Conservation (phyloP, 805 yeast genomes). For the Starmerella vaccinii region DNA sequence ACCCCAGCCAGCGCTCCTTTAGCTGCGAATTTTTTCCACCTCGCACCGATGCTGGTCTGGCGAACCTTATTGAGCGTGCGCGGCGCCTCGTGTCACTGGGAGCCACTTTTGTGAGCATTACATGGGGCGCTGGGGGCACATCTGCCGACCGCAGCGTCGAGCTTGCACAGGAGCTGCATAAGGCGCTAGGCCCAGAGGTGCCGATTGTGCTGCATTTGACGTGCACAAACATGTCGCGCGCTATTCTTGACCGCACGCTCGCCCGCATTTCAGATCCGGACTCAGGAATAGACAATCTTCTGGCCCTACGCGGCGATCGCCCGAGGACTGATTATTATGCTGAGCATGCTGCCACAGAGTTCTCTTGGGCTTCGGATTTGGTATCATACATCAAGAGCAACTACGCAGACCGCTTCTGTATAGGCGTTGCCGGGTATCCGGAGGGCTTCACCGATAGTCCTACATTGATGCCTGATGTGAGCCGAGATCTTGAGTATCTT, state of each 20-base stretch:
- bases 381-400: conserved; percentile 60
- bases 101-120: conserved; percentile 81
- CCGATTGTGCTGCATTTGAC: conserved; percentile 92
- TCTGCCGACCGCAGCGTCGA: conserved; percentile 79
- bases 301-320: conserved; percentile 94
- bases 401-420: conserved; percentile 73
- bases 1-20: conserved; percentile 50
- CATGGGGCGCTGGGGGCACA: conserved; percentile 99
- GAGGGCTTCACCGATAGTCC: conserved; percentile 94
- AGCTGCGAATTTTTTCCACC: conserved; percentile 98
- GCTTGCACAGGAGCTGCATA: conserved; percentile 65
- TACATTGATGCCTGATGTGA: conserved; percentile 54
- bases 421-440: conserved; percentile 97
- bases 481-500: conserved; percentile 64
- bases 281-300: conserved; percentile 75
- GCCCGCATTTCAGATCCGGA: conserved; percentile 44
- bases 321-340: conserved; percentile 53
- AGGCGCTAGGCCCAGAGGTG: conserved; percentile 49
- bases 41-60: conserved; percentile 67
- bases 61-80: conserved; percentile 76
- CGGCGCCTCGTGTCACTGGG: conserved; percentile 79
- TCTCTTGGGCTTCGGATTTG: conserved; percentile 60
- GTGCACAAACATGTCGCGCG: conserved; percentile 81
- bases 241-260: conserved; percentile 70
- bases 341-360: conserved; percentile 28